Base-by-base conservation (phyloP, 805 yeast species). In the Clavispora asparagi region DNA sequence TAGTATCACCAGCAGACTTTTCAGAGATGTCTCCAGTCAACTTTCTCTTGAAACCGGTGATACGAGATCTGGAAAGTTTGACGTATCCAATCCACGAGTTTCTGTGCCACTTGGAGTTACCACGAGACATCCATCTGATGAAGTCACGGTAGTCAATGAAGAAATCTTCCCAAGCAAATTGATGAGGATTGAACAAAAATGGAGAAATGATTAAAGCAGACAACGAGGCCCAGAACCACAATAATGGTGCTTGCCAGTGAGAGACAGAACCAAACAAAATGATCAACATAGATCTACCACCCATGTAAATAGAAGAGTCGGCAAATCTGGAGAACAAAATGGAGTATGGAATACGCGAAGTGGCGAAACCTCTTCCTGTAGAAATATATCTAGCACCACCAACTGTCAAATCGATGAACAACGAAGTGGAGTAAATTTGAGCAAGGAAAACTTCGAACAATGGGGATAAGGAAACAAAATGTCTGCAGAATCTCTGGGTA, bases 11-110 rank as follows among this genome's bases (percentile, higher is more conserved):
- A 44, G 81, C 78, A 59, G 83, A 78, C 67, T 78, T 76, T 67
- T 85, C 94, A 46, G 89, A 79, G 29, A 66, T 67, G 55, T 83
- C 90, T 19, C 82, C 82, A 42, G 84, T 77, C 49, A 78, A 65
- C 67, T 81, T 81, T 48, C 87, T 76, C 74, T 90, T 91, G 76
- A 81, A 90, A 49, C 99, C 99, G 28, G 98, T 92, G 56, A 87
- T 81, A 59, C 90, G 81, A 9, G 96, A 88, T 67, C 99, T 81
- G 4, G 90, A 78, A 51, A 79, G 72, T 58, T 95, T 83, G 17
- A 84, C 79, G 65, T 83, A 86, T 51, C 92, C 92, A 60, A 86
- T 84, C 95, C 95, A 86, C 7, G 94, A 85, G 71, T 85, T 85
- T 75, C 88, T 82, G 72, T 86, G 92, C 84, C 88, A 86, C 65